These are phyloP conservation scores for Misopates orontium DNA, from an alignment of 257 asterid species.

Conservation along the genomic window DNA sequence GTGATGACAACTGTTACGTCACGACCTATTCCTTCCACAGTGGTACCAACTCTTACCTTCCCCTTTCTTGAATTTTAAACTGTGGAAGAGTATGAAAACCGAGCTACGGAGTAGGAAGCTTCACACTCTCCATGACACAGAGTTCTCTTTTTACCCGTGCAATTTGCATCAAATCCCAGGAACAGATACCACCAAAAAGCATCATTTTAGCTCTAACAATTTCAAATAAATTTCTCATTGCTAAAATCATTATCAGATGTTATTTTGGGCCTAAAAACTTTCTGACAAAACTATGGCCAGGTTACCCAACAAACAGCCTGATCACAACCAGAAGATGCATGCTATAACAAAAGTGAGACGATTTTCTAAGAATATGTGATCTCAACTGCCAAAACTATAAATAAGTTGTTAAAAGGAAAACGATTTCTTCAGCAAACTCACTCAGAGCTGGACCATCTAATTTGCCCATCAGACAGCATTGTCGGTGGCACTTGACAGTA, in stretches of 20 bases:
- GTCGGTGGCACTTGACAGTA: constrained; percentile 65
- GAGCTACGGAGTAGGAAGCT: not conserved
- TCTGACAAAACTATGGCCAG: constrained; percentile 19
- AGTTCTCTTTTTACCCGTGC: not conserved
- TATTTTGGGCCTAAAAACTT: not conserved
- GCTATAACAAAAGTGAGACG: constrained; percentile 3
- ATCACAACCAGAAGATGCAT: constrained; percentile 19
- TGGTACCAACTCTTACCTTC: not conserved
- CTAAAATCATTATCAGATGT: not conserved
- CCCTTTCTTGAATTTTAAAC: not conserved
- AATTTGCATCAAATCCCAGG: not conserved
- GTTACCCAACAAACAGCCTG: constrained; percentile 21
- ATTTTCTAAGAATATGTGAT: constrained; percentile 4
- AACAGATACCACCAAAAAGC: constrained; percentile 12
- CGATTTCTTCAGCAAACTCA: constrained; percentile 43
- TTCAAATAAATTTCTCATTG: not conserved
- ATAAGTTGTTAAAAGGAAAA: constrained; percentile 19
- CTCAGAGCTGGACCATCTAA: constrained; percentile 56
- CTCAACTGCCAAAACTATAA: constrained; percentile 17
- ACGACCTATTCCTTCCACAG: constrained; percentile 12
- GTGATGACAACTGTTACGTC: not conserved
- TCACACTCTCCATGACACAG: not conserved
- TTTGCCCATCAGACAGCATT: constrained; percentile 49
- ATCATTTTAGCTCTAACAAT: constrained; percentile 8
- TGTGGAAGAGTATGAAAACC: no score